Evolutionary conservation across 2,329 filamentous ascomycete species (phyloP), one percentile per base, ranked within the genome.

Genomic region (Apiospora aurea): DNA sequence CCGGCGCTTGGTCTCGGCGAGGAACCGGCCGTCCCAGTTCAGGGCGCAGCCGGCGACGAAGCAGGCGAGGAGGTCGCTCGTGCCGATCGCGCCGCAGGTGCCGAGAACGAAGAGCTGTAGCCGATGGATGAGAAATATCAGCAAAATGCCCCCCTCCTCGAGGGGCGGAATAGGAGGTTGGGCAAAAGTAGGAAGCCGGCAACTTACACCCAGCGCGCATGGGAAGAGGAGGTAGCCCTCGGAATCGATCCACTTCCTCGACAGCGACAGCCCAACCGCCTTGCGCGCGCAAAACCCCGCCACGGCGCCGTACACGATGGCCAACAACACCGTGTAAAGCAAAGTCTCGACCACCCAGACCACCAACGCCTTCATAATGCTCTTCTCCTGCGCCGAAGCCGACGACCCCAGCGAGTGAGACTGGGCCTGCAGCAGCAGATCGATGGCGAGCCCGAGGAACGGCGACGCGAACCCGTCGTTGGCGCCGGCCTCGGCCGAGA

Each of bases 381-480:
- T 46, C 8, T 16, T 18, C 16, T 38, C 53, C 64, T 67, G 64
- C n/a, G 64, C 29, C 2, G 13, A 18, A 1, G n/a, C 43, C n/a
- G n/a, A 1, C 0, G n/a, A 7, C 11, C 4, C n/a, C n/a, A n/a
- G n/a, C n/a, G n/a, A n/a, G n/a, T n/a, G 41, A 1, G 64, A 24
- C 47, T 67, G 64, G 2, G 57, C 10, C 67, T 69, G 67, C 44
- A 69, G 47, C 47, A 69, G 18, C 6, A 69, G 34, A 16, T 49
- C 53, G 1, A 87, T 85, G 0, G 88, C 88, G 1, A 91, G 82
- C 80, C 90, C 85, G 4, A 91, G 82, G 69, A 91, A 91, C 0
- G 89, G 89, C 64, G 90, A 91, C 0, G 87, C 89, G 49, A 91
- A 89, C 0, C 89, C 89, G 74, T 91, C 89, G 74, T 91, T 91